phyloP scores from a whole-genome alignment of 306 rosid genomes.

The Trifolium subterraneum region DNA sequence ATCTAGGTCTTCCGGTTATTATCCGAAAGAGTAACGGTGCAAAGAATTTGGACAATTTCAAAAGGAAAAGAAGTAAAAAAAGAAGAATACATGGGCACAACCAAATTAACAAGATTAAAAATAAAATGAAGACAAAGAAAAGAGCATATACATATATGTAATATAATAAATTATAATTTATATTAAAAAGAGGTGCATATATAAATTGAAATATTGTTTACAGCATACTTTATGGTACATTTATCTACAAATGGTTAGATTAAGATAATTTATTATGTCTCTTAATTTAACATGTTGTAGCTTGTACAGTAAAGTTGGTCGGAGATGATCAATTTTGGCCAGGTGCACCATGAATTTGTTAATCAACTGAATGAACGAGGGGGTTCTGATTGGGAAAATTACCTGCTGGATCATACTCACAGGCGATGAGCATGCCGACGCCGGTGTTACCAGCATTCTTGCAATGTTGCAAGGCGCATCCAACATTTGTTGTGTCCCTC shows the following conservation, averaged over 20 bases:
- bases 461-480: slow-evolving; percentile 58
- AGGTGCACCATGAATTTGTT: neutral
- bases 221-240: neutral
- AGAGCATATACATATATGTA: neutral
- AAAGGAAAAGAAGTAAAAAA: too few relatives aligned
- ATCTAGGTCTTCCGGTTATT: too few relatives aligned
- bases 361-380: neutral
- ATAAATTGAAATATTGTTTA: neutral
- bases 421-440: slow-evolving; percentile 42
- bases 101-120: slow-evolving; percentile 4
- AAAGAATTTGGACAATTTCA: too few relatives aligned
- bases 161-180: neutral
- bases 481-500: slow-evolving; percentile 52
- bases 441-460: too few relatives aligned
- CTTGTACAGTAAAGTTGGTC: neutral
- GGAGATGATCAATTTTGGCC: neutral
- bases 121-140: neutral
- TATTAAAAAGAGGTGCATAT: neutral
- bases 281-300: neutral
- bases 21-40: neutral
- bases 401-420: slow-evolving; percentile 77
- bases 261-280: too few relatives aligned
- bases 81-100: too few relatives aligned
- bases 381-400: slow-evolving; percentile 58
- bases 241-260: too few relatives aligned